Evolutionary conservation across 2,329 filamentous ascomycete species (phyloP), one percentile per base, ranked within the genome.

Genomic region (Pezicula neosporulosa): DNA sequence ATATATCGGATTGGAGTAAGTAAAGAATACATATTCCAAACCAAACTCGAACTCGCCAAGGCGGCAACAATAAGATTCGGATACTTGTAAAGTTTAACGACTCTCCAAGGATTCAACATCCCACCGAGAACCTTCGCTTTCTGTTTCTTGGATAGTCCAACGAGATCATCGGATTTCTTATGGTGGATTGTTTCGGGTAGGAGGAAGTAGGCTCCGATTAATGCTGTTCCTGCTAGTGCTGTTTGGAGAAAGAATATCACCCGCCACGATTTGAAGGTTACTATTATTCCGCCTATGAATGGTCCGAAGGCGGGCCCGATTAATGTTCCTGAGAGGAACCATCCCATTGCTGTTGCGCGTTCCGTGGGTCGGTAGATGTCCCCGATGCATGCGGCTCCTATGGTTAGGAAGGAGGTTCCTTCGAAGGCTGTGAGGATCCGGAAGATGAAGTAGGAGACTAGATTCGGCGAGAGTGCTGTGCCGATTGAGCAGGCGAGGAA

Each of bases 161-260:
- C 70, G 1, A 91, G 72, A 39, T 90, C 85, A 7, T 78, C 71
- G 18, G 81, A 80, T 51, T 80, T 80, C 62, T 78, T 82, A 54
- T 80, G 76, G 51, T 86, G 85, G 47, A 88, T 86, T 0, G 87
- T 92, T 65, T 92, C 87, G 0, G 86, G 85, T 10, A 91, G 76
- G 12, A 89, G 70, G 59, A 89, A 82, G 57, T 82, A 77, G 30
- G 87, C 77, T 1, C 85, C 77, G 0, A 84, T 18, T 0, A 77
- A 73, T 1, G 81, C 84, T 0, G 78, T 63, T 2, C 79, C 86
- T 0, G 83, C 84, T 6, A 90, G 74, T 0, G 79, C 87, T 0
- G 84, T 82, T 63, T 91, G 87, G 0, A 92, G 72, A 83, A 86
- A 91, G 70, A 90, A 91, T 48, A 91, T 89, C 39, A 81, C 80